Base-by-base conservation (phyloP, 2,329 filamentous ascomycete genomes). In the Botrytis sinoallii region DNA sequence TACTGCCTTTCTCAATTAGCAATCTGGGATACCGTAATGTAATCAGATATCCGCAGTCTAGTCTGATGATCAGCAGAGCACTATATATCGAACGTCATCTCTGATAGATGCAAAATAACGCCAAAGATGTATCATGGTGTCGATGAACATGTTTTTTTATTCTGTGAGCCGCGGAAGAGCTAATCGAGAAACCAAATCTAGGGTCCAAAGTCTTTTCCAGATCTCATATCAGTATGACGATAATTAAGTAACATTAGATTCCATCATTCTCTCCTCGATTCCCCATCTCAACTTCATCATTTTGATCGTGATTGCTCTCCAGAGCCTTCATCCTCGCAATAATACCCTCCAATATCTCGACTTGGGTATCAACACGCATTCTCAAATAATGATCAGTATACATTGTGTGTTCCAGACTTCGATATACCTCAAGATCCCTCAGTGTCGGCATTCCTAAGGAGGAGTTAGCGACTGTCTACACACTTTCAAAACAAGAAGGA, bases 121-220 rank as follows among this genome's bases (percentile, higher is more conserved):
- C n/a, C 6, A 20, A 42, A 22, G 29, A 35, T 7, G 3, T 46
- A 35, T 46, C n/a, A 46, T 10, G 4, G 5, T 67, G 14, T 25
- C 18, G 2, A 68, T 40, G 14, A 68, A 42, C 29, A 57, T 18
- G 16, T 42, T 2, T 32, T 32, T 32, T 42, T 7, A 32, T 57
- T 32, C 0, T 1, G 4, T 8, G 1, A 14, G 22, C 7, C 25
- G 35, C n/a, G 0, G n/a, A 42, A n/a, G 22, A 40, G 40, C 35
- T 42, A 38, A 32, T 57, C 3, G 3, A 44, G 14, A n/a, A 57
- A 32, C 18, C 40, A 2, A 1, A 42, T 32, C 4, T 0, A 12
- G 3, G 0, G 7, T 42, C 10, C 8, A 5, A 42, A 8, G 8
- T 25, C 35, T 25, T 18, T 57, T 25, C 32, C 7, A 29, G n/a